These are phyloP conservation scores for Centaurea solstitialis DNA, from an alignment of 129 eudicot genomes.

Conservation along the genomic window DNA sequence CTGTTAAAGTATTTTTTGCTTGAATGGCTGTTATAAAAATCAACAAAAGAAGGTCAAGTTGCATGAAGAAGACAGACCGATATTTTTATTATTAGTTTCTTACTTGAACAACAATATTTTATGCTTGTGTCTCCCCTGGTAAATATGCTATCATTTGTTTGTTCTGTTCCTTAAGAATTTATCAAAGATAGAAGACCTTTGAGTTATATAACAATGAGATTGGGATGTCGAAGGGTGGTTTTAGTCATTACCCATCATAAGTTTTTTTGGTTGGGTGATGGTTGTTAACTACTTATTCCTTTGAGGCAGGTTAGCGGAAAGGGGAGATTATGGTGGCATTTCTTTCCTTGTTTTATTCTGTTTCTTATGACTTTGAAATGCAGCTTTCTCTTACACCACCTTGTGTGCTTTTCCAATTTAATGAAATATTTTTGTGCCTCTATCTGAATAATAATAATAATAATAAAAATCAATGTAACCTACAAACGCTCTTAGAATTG, in stretches of 20 bases:
- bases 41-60: constrained; percentile 16
- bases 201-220: neutral
- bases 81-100: neutral
- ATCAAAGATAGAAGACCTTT: neutral
- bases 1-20: neutral
- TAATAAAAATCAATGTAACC: neutral
- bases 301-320: neutral
- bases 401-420: neutral
- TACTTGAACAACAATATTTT: neutral
- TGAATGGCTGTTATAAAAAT: neutral
- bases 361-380: neutral
- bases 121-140: neutral
- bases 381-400: neutral
- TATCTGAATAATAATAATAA: neutral
- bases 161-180: neutral
- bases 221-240: neutral
- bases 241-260: neutral
- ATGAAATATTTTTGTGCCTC: neutral
- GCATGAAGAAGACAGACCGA: neutral
- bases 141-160: neutral
- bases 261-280: neutral
- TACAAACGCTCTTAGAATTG: neutral
- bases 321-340: neutral
- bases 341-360: neutral
- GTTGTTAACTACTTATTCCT: neutral